Evolutionary conservation across 2,329 filamentous ascomycete genomes (phyloP).

Genomic region (Colletotrichum karsti): DNA sequence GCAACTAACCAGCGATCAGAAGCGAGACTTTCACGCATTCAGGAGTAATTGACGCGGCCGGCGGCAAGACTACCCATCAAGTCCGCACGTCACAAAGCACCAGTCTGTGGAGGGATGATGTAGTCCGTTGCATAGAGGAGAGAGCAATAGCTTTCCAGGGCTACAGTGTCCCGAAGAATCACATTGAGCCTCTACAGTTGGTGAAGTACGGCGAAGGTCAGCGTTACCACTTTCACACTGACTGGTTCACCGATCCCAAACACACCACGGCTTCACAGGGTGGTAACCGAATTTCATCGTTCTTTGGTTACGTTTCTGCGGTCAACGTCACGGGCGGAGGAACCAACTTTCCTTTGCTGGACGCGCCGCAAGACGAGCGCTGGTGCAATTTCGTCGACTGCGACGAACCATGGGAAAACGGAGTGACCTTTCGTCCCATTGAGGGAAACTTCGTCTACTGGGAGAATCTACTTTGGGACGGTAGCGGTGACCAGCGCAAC

Average conservation of each 20-base stretch:
- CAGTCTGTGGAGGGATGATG: slow-evolving; percentile 48
- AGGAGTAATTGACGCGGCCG: slow-evolving; percentile 45
- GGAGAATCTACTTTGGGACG: slow-evolving; percentile 51
- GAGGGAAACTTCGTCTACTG: slow-evolving; percentile 59
- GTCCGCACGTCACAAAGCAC: slow-evolving; percentile 57
- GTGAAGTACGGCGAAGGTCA: slow-evolving; percentile 54
- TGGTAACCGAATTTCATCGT: slow-evolving; percentile 54
- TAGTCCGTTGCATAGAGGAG: slow-evolving; percentile 56
- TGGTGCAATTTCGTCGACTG: slow-evolving; percentile 52
- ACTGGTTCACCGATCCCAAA: slow-evolving; percentile 55
- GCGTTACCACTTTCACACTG: slow-evolving; percentile 59
- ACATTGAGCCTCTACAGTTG: slow-evolving; percentile 57
- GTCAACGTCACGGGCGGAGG: slow-evolving; percentile 53
- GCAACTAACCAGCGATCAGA: slow-evolving; percentile 35
- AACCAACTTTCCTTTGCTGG: slow-evolving; percentile 56
- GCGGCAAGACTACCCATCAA: slow-evolving; percentile 41
- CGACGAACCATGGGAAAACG: slow-evolving; percentile 54
- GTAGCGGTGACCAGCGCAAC: slow-evolving; percentile 50
- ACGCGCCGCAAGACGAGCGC: slow-evolving; percentile 40
- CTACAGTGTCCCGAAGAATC: slow-evolving; percentile 40
- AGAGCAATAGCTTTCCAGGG: slow-evolving; percentile 57
- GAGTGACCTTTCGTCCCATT: slow-evolving; percentile 56
- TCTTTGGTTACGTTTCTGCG: slow-evolving; percentile 56
- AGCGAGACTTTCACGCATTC: slow-evolving; percentile 54
- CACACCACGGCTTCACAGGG: slow-evolving; percentile 46